Conservation (phyloP, 2,329 filamentous ascomycete genomes). For the Diaporthe citriasiana region DNA sequence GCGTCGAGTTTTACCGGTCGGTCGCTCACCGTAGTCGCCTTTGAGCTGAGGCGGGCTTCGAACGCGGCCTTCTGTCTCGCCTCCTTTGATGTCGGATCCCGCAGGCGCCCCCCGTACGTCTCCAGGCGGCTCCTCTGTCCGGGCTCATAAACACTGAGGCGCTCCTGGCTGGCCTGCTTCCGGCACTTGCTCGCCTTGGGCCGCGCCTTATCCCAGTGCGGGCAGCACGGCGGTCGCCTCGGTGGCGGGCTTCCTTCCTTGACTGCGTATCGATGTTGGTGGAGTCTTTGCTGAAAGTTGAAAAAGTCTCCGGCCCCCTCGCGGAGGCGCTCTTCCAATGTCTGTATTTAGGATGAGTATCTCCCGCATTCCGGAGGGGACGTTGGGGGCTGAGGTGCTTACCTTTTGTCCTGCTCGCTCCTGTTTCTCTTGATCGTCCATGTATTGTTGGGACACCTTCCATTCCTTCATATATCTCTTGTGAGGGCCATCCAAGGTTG, state of each 20-base stretch:
- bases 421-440: background rate
- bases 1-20: background rate
- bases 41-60: background rate
- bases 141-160: background rate
- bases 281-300: background rate
- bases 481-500: background rate
- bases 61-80: background rate
- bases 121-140: background rate
- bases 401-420: background rate
- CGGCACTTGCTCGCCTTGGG: background rate
- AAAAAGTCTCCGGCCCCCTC: background rate
- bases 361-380: background rate
- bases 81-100: background rate
- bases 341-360: background rate
- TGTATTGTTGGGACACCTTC: slow-evolving; percentile 6
- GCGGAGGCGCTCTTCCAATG: background rate
- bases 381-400: background rate
- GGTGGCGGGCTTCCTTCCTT: background rate
- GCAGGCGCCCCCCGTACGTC: background rate
- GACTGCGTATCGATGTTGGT: background rate
- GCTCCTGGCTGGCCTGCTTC: background rate
- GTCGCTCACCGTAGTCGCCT: background rate
- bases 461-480: background rate
- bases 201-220: background rate
- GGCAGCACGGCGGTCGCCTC: background rate